Percentiles rank a stretch among this genome's conserved stretches.
Conservation (phyloP, 2,329 filamentous ascomycete species). For the Cladosporium sp. region DNA sequence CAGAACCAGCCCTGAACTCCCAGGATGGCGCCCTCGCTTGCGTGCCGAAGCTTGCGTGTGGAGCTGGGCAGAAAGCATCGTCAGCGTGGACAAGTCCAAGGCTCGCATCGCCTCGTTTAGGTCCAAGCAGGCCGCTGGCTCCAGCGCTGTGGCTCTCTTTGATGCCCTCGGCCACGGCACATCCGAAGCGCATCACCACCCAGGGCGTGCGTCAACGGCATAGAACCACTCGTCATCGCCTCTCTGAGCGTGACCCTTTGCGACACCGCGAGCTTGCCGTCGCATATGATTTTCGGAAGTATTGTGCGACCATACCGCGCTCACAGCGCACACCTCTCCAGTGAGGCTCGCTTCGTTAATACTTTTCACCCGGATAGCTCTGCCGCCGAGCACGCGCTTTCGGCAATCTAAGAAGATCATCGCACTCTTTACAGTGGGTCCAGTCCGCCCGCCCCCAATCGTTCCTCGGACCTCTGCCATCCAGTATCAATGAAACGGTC, state of each 20-base stretch:
- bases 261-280: no score
- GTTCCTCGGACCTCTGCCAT: constrained; percentile 1
- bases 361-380: not conserved
- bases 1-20: no score
- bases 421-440: constrained; percentile 8
- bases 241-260: no score
- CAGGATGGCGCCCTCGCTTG: constrained; percentile 4
- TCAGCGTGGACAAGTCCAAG: not conserved
- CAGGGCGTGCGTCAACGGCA: not conserved
- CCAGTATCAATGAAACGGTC: not conserved
- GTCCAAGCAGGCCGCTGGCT: no score
- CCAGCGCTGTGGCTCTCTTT: not conserved
- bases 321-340: not conserved
- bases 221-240: no score
- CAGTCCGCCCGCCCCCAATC: not conserved
- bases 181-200: not conserved
- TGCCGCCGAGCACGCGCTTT: constrained; percentile 1
- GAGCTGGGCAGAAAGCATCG: not conserved
- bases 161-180: not conserved
- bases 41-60: constrained; percentile 8
- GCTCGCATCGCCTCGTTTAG: constrained; percentile 4
- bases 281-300: no score
- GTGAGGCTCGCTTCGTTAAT: not conserved
- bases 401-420: constrained; percentile 4
- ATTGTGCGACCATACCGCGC: no score